Base-by-base conservation (phyloP, 1,284 basidiomycete genomes). In the Austroboletus niveus region DNA sequence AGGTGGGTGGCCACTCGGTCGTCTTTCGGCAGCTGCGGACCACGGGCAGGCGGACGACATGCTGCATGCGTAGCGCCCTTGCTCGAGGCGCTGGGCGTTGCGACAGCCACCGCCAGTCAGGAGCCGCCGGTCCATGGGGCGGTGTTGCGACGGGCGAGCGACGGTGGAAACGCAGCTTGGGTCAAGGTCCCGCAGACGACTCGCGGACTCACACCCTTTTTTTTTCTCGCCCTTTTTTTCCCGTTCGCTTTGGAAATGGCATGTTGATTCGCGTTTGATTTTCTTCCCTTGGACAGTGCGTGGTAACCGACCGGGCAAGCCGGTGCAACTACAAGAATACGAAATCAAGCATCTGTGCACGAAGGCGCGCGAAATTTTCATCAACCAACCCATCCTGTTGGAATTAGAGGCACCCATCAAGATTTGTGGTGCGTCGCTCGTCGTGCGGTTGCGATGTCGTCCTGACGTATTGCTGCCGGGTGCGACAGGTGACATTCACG, bases 301-400 rank as follows among this genome's bases (percentile, higher is more conserved):
- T 69, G 93, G 93, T 65, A 92, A 94, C 75, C 81, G 93, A 70
- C 93, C 93, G 46, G 93, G 94, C 59, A 96, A 94, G 76, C 90
- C 92, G 43, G 93, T 96, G 45, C 92, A 95, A 69, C 79, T 96
- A 52, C 89, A 92, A 72, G 94, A 96, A 73, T 94, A 93, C 75
- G 94, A 96, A 77, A 96, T 96, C 81, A 94, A 93, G 73, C 93
- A 92, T 70, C 80, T 96, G 59, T 96, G 93, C 77, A 92, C 92
- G 69, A 94, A 91, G 76, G 93, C 94, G 56, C 81, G 94, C 62
- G 93, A 96, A 73, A 95, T 96, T 66, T 95, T 96, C 75, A 95
- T 95, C 75, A 92, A 91, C 74, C 94, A 96, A 69, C 94, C 94
- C 56, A 95, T 96, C 69, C 76, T 96, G 56, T 80, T 96, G 68